Evolutionary conservation across 192 early-diverging fungal genomes (phyloP).

Genomic region (Rhizoclosmatium sp.): DNA sequence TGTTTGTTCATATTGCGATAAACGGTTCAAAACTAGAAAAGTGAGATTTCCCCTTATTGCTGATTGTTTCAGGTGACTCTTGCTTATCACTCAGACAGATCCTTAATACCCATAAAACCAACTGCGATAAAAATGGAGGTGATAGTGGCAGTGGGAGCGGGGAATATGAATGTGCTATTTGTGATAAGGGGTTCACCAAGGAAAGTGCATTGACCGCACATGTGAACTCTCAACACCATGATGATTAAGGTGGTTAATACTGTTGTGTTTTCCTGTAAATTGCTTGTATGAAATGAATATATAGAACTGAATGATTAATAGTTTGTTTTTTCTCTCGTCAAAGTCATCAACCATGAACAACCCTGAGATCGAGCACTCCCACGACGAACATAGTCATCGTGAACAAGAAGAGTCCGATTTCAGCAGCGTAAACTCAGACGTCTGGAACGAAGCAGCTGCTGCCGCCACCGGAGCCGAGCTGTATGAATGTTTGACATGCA

Average conservation of each 20-base stretch:
- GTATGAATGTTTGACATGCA: no score
- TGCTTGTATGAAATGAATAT: no score
- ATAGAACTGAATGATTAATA: background rate
- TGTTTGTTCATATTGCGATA: constrained; percentile 7
- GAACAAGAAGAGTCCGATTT: no score
- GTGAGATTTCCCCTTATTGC: background rate
- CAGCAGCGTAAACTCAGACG: no score
- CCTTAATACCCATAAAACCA: constrained; percentile 8
- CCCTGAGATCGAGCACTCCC: background rate
- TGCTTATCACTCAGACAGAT: background rate
- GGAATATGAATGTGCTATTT: constrained; percentile 8
- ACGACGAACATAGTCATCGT: background rate
- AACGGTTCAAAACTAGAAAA: constrained; percentile 30
- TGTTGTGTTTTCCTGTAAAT: no score
- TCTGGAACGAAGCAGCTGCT: no score
- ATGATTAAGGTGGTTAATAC: background rate
- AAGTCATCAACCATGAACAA: background rate
- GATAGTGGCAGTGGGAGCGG: no score
- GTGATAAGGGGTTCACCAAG: background rate
- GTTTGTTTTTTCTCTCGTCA: background rate
- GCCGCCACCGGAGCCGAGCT: no score
- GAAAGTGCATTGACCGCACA: constrained; percentile 1
- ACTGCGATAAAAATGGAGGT: background rate
- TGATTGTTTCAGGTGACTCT: background rate
- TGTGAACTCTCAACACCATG: background rate